Evolutionary conservation across 352 stramenopile genomes (phyloP).

Genomic region (Thalassiosira livingstoniorum): DNA sequence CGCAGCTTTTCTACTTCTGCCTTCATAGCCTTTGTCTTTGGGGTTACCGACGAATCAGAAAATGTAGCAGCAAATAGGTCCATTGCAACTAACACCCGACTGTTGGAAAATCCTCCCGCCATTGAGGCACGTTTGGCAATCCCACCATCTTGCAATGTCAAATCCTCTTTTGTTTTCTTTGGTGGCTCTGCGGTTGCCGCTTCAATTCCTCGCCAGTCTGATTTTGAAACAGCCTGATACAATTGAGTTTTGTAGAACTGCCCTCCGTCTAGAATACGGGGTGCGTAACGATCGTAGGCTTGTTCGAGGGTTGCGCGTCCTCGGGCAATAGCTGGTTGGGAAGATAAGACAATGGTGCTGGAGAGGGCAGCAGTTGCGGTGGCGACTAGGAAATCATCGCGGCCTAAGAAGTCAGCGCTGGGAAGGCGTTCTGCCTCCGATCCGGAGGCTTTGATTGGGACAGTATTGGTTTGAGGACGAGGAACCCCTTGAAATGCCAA

Average conservation of each 20-base stretch:
- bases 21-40: conserved; percentile 84
- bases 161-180: conserved; percentile 77
- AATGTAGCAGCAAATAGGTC: conserved; percentile 81
- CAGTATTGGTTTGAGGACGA: not conserved
- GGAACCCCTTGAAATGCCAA: conserved; percentile 21
- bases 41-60: conserved; percentile 76
- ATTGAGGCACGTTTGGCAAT: conserved; percentile 70
- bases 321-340: conserved; percentile 59
- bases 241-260: conserved; percentile 75
- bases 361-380: conserved; percentile 15
- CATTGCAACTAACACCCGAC: conserved; percentile 71
- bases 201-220: conserved; percentile 71
- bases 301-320: conserved; percentile 76
- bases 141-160: conserved; percentile 74
- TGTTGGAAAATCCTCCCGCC: conserved; percentile 79
- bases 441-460: not conserved
- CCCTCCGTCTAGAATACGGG: conserved; percentile 74
- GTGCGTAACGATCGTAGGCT: conserved; percentile 77
- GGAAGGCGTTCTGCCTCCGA: conserved; percentile 1
- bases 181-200: conserved; percentile 68
- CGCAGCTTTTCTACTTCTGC: conserved; percentile 66
- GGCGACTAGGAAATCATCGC: conserved; percentile 45
- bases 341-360: conserved; percentile 17
- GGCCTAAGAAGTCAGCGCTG: not conserved
- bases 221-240: conserved; percentile 63